Evolutionary conservation across 208 protist genomes (phyloP).

Genomic region (Acanthamoeba triangularis): DNA sequence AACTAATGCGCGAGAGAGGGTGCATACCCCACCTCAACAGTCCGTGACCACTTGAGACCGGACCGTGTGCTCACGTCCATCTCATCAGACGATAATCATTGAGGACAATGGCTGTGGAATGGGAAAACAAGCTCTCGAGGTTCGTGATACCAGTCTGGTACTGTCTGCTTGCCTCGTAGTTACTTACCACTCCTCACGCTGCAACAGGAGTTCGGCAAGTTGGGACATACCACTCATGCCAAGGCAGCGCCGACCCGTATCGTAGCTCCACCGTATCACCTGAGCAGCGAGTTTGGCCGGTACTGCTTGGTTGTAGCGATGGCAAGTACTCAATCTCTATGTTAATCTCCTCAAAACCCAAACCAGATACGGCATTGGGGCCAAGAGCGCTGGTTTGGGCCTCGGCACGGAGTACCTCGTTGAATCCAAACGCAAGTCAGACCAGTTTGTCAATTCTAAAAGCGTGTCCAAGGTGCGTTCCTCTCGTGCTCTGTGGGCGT

Average conservation of each 20-base stretch:
- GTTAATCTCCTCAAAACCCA: background rate
- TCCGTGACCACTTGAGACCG: background rate
- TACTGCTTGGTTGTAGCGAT: background rate
- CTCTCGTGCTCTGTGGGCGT: background rate
- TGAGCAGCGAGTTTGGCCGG: conserved; percentile 60
- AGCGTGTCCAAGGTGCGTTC: background rate
- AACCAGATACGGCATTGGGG: conserved; percentile 31
- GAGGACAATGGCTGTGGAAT: conserved; percentile 15
- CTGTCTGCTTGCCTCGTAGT: background rate
- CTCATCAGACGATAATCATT: background rate
- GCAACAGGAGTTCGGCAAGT: conserved; percentile 20
- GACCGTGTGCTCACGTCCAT: background rate
- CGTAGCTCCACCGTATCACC: background rate
- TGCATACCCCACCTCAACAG: background rate
- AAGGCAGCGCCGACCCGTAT: background rate
- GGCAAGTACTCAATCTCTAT: no score
- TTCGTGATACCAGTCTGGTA: background rate
- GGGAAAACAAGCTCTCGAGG: background rate
- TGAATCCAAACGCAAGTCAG: background rate
- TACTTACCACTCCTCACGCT: background rate
- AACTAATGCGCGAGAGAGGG: background rate
- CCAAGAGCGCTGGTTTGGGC: conserved; percentile 36
- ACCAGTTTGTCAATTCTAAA: conserved; percentile 6
- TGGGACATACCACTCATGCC: background rate
- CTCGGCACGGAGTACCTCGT: background rate